These are phyloP conservation scores for Penicillium sp. DNA, from an alignment of 2,329 filamentous ascomycete species.

Conservation along the genomic window DNA sequence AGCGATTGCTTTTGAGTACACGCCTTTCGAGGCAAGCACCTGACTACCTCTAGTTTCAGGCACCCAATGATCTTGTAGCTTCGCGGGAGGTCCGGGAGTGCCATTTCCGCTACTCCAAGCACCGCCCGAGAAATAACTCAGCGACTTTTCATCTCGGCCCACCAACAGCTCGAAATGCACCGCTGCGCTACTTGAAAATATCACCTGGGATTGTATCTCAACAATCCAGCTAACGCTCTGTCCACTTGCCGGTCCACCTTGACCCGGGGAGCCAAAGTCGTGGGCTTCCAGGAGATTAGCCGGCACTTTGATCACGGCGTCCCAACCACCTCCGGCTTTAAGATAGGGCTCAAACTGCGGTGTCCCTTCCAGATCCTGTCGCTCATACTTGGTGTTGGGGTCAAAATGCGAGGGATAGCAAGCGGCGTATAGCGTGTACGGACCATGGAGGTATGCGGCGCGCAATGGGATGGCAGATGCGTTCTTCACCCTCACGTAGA, in stretches of 20 bases:
- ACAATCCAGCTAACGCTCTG: slow-evolving; percentile 79
- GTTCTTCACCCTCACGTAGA: slow-evolving; percentile 88
- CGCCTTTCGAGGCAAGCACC: slow-evolving; percentile 64
- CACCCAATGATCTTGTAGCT: slow-evolving; percentile 72
- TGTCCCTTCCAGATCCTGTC: slow-evolving; percentile 67
- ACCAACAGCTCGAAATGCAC: slow-evolving; percentile 86
- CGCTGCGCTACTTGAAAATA: slow-evolving; percentile 85
- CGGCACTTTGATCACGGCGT: slow-evolving; percentile 74
- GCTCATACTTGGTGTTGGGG: slow-evolving; percentile 73
- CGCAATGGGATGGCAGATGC: slow-evolving; percentile 85
- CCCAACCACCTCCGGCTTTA: slow-evolving; percentile 88
- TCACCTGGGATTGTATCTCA: slow-evolving; percentile 86
- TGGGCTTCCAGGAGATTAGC: slow-evolving; percentile 58
- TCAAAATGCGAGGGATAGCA: slow-evolving; percentile 81
- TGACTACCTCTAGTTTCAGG: slow-evolving; percentile 54
- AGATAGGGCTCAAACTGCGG: slow-evolving; percentile 95
- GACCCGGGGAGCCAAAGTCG: slow-evolving; percentile 38
- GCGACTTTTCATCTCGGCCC: slow-evolving; percentile 78
- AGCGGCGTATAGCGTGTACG: slow-evolving; percentile 84
- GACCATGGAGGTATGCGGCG: slow-evolving; percentile 93
- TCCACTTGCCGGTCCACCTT: slow-evolving; percentile 41
- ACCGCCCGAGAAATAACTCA: slow-evolving; percentile 63
- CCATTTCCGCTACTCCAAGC: slow-evolving; percentile 50
- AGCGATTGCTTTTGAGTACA: slow-evolving; percentile 78
- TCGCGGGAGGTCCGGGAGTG: slow-evolving; percentile 64